Conservation (phyloP, 371 early-diverging fungal genomes). For the Mortierella sp. region DNA sequence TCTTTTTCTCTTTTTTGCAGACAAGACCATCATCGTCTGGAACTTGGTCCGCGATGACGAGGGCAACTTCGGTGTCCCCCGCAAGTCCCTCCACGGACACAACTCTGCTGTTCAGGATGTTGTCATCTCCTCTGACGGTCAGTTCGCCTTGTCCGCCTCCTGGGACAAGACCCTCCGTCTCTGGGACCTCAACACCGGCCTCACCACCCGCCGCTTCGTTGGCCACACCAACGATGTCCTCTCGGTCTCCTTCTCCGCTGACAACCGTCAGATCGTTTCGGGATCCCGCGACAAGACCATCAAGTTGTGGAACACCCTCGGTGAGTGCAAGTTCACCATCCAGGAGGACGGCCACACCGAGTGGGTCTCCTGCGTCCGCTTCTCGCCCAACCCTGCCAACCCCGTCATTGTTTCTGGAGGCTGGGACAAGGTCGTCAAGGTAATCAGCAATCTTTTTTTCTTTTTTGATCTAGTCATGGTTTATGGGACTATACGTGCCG, state of each 20-base stretch:
- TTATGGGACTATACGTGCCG: no score
- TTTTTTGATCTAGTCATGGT: no score
- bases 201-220: conserved; percentile 95
- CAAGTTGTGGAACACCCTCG: conserved; percentile 99
- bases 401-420: conserved; percentile 98
- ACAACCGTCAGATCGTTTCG: conserved; percentile 99
- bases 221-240: conserved; percentile 98
- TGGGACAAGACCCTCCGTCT: conserved; percentile 99
- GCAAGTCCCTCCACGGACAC: conserved; percentile 92
- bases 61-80: conserved; percentile 92
- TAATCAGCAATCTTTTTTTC: conserved; percentile 44
- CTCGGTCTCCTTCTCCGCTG: conserved; percentile 98
- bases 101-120: conserved; percentile 99
- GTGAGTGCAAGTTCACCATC: conserved; percentile 99
- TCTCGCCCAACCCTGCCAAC: conserved; percentile 98
- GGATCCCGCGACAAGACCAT: conserved; percentile 98
- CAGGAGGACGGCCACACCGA: conserved; percentile 95
- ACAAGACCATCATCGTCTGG: conserved; percentile 98
- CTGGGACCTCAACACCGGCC: conserved; percentile 96
- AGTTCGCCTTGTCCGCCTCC: conserved; percentile 97
- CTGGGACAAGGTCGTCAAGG: conserved; percentile 99
- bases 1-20: conserved; percentile 58
- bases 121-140: conserved; percentile 98
- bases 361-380: conserved; percentile 98
- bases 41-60: conserved; percentile 90